Base-by-base conservation (phyloP, 2,329 filamentous ascomycete genomes). In the Aureobasidium sp. region DNA sequence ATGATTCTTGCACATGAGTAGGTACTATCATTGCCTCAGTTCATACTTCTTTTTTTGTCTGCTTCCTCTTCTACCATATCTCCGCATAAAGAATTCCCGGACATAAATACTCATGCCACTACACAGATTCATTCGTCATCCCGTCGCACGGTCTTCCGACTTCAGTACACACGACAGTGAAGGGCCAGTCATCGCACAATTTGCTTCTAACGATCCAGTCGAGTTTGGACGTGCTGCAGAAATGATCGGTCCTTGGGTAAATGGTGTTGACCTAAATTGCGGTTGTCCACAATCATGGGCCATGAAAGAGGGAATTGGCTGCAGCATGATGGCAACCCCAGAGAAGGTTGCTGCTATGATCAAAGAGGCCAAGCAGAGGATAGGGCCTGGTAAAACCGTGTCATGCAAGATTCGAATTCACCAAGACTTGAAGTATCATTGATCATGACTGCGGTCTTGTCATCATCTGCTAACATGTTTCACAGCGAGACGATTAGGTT, bases 271-370 rank as follows among this genome's bases (percentile, higher is more conserved):
- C 67, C 77, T 89, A 44, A 89, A 89, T 74, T 90, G 87, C 71
- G 87, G 87, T 11, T 90, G 87, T 68, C 87, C 87, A 8, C 87
- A 90, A 72, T 82, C 82, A 6, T 89, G 87, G 87, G 86, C 87
- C 0, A 87, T 87, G 67, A 82, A 85, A 45, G 84, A 86, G 71
- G 83, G 78, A 1, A 77, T 90, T 3, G 87, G 87, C 5, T 87
- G 86, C 5, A 84, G 84, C n/a, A 75, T 90, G 37, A 89, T 89
- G 85, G 79, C 83, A 48, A 76, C 79, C 54, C 81, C 85, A 9
- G 82, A 85, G 65, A 76, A 87, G 3, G 86, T 89, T n/a, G 79
- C 82, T 3, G 81, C 84, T 63, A 87, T 89, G 79, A 81, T 89
- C 0, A 69, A 78, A 32, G 81, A 81, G 62, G 84, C 84, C 21